Evolutionary conservation across 495 filamentous ascomycete genomes (phyloP).

Genomic region (Xylaria bambusicola): DNA sequence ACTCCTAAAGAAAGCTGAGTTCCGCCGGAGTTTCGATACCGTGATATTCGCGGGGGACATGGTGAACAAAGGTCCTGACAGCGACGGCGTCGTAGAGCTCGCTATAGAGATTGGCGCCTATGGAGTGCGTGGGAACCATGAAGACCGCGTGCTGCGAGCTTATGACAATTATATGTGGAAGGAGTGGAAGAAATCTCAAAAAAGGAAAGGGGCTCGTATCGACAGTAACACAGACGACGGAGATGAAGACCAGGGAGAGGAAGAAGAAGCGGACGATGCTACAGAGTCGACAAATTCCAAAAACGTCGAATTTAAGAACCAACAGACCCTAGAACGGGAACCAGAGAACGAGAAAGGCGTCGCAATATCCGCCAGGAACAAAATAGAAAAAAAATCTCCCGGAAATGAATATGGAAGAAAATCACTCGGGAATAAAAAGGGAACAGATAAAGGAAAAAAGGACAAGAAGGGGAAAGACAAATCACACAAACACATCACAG

Average conservation of each 20-base stretch:
- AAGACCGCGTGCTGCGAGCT: constrained; percentile 70
- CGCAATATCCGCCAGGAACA: no score
- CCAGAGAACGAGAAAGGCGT: not conserved
- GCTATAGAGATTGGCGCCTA: constrained; percentile 69
- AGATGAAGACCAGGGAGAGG: not conserved
- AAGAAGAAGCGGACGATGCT: not conserved
- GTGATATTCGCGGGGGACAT: constrained; percentile 83
- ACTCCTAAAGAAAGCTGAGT: constrained; percentile 69
- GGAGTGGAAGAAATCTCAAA: not conserved
- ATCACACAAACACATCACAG: constrained; percentile 32
- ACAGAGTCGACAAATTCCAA: no score
- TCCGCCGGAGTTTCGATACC: constrained; percentile 66
- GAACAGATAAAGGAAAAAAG: constrained; percentile 18
- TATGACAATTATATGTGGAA: constrained; percentile 16
- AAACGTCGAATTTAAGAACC: constrained; percentile 7
- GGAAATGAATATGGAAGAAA: not conserved
- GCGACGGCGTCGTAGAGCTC: constrained; percentile 72
- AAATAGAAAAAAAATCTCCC: constrained; percentile 18
- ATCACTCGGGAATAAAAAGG: no score
- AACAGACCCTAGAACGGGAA: not conserved
- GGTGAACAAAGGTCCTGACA: constrained; percentile 87
- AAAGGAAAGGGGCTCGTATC: constrained; percentile 21
- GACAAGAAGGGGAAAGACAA: constrained; percentile 9
- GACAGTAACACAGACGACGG: constrained; percentile 1
- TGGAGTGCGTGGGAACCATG: constrained; percentile 90